Base-by-base conservation (phyloP, 2,329 filamentous ascomycete species). In the Microdochium trichocladiopsis region DNA sequence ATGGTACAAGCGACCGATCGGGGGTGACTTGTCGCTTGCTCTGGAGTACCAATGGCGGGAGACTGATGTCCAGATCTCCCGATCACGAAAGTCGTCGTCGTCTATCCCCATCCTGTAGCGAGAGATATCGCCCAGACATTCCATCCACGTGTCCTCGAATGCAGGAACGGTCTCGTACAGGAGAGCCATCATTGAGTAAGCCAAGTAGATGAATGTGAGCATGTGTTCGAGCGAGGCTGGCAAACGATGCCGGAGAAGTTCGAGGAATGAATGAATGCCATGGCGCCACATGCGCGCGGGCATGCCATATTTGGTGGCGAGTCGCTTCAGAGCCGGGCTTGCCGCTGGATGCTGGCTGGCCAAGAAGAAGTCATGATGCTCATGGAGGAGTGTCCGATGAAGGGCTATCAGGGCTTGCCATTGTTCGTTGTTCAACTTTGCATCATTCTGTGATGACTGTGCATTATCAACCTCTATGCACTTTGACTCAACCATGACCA, bases 211-310 rank as follows among this genome's bases (percentile, higher is more conserved):
- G 52, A 96, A 97, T 0, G 84, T 84, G 0, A 96, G 72, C 91
- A 97, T 96, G 52, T 95, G 88, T 49, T 96, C 92, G 1, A 91
- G 70, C 1, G 88, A 91, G 0, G 76, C 77, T 0, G 92, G 93
- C 0, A 96, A 72, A 2, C 85, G 80, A 57, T 89, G 83, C 0
- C 89, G 76, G 0, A 95, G 67, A 0, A 95, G 66, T 58, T 95
- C 90, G 0, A 95, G 74, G 53, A 94, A 94, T 0, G 83, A 85
- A 63, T 95, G 90, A 2, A 97, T 96, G 0, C 89, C 93, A 60
- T 95, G 89, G 0, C 90, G 79, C 94, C 94, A 97, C 88, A 97
- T 94, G 0, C 93, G 76, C 0, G 89, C 90, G 0, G 93, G 92
- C 90, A 97, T 96, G 0, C 84, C 84, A 59, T 96, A 96, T 55